Evolutionary conservation across 202 grass and related monocot genomes (phyloP), one percentile per base, ranked within the genome.

Genomic region (Eragrostis tef): DNA sequence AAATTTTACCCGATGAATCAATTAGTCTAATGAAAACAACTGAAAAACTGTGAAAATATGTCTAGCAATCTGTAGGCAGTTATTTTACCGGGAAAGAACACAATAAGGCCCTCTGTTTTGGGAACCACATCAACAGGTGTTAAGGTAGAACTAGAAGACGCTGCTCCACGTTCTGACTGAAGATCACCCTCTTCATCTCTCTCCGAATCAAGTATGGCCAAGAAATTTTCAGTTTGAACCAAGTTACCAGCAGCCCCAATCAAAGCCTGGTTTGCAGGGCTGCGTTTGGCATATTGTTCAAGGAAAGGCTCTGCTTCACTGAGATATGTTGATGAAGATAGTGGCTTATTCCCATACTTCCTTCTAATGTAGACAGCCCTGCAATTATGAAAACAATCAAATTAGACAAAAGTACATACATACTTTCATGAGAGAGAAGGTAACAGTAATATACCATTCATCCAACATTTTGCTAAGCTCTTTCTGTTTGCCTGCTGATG

Each of bases 381-480:
- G 64, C 9, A 77, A 82, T 81, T 71, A 39, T 19, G 50, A 73
- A 74, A 67, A 44, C 16, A 81, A 71, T 26, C 36, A 65, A 71
- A 51, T 76, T 85, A 65, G 74, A 47, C 64, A 60, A 79, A 70
- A 12, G 54, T 65, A 85, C 64, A 53, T 21, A 9, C 1, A 0
- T n/a, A 56, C 36, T 50, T 74, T 62, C 27, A 68, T 75, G 68
- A 72, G 64, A 70, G 74, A 80, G 67, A 36, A 81, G 54, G 15
- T 59, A 25, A 5, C 31, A 81, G 60, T 39, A 29, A 61, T 48
- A 84, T 94, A 98, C 95, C 92, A 98, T 92, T 98, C 92, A 31
- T 98, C 95, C 90, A 98, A 85, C 92, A 98, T 91, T 95, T 93
- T 91, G 79, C 79, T 85, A 83, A 98, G 92, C 49, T 98, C 86